Evolutionary conservation across 768 basidiomycete genomes (phyloP).

Genomic region (Xerocomellus amylosporus): DNA sequence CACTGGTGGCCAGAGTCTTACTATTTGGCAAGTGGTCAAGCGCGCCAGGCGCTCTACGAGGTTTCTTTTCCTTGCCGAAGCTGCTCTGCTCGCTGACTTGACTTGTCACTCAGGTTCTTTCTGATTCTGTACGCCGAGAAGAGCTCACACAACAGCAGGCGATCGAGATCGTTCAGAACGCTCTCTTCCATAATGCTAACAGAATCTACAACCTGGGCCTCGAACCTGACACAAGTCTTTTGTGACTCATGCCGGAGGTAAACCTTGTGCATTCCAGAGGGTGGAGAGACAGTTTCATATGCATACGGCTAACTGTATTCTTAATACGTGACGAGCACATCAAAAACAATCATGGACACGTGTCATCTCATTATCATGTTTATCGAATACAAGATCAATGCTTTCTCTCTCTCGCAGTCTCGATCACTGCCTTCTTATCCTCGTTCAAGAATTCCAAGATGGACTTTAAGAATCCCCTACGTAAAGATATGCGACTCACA

Average conservation of each 20-base stretch:
- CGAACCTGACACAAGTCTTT: conserved; percentile 23
- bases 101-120: conserved; percentile 55
- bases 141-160: conserved; percentile 59
- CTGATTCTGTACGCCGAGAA: conserved; percentile 42
- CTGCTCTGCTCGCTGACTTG: conserved; percentile 46
- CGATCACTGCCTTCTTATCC: too few species aligned
- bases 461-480: too few species aligned
- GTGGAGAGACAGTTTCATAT: not conserved
- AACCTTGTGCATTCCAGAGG: not conserved
- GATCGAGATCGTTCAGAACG: conserved; percentile 48
- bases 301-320: too few species aligned
- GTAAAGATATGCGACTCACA: too few species aligned
- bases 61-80: conserved; percentile 33
- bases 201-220: conserved; percentile 58
- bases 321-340: too few species aligned
- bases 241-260: not conserved
- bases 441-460: too few species aligned
- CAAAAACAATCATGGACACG: too few species aligned
- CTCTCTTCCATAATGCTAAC: conserved; percentile 68
- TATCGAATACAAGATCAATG: too few species aligned
- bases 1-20: conserved; percentile 72
- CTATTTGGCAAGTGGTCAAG: conserved; percentile 65
- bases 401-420: too few species aligned
- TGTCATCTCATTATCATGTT: too few species aligned
- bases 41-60: conserved; percentile 57